Conservation (phyloP, 805 yeast genomes). For the Komagataella phaffii region DNA sequence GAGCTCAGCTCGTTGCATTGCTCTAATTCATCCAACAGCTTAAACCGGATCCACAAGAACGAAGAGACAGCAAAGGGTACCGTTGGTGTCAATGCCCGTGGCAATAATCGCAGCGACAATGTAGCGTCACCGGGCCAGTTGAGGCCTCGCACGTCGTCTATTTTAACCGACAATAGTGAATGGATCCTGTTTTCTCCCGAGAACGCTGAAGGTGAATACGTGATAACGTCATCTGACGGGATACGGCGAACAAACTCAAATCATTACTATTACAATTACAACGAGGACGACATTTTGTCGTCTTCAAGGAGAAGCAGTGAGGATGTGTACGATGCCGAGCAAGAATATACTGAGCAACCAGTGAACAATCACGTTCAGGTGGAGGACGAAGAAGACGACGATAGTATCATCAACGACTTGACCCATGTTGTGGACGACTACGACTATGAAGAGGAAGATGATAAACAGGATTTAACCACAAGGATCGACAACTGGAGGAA, state of each 20-base stretch:
- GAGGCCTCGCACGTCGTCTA: slow-evolving; percentile 1
- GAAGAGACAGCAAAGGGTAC: neutral
- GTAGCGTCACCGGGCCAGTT: neutral
- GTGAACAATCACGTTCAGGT: neutral
- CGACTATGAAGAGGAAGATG: slow-evolving; percentile 3
- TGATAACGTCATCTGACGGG: slow-evolving; percentile 2
- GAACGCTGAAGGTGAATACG: slow-evolving; percentile 1
- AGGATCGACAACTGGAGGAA: slow-evolving; percentile 18
- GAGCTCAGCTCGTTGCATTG: neutral
- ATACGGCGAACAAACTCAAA: slow-evolving; percentile 4
- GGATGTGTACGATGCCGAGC: slow-evolving; percentile 5
- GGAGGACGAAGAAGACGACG: slow-evolving; percentile 13
- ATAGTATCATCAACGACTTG: slow-evolving; percentile 14
- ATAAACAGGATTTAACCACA: slow-evolving; percentile 12
- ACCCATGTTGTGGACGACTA: slow-evolving; percentile 9
- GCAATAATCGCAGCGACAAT: neutral
- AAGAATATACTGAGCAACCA: slow-evolving; percentile 2
- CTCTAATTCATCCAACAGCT: neutral
- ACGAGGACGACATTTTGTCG: neutral
- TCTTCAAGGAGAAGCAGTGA: slow-evolving; percentile 5
- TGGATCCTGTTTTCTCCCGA: slow-evolving; percentile 18
- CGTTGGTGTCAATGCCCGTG: neutral
- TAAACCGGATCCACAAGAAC: neutral
- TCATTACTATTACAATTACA: slow-evolving; percentile 5
- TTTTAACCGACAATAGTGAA: slow-evolving; percentile 11